A percentile compares a stretch with the other conserved stretches of the same genome.
These are phyloP conservation scores for Thalia dealbata DNA, from an alignment of 176 grass and related monocot species.

Conservation along the genomic window DNA sequence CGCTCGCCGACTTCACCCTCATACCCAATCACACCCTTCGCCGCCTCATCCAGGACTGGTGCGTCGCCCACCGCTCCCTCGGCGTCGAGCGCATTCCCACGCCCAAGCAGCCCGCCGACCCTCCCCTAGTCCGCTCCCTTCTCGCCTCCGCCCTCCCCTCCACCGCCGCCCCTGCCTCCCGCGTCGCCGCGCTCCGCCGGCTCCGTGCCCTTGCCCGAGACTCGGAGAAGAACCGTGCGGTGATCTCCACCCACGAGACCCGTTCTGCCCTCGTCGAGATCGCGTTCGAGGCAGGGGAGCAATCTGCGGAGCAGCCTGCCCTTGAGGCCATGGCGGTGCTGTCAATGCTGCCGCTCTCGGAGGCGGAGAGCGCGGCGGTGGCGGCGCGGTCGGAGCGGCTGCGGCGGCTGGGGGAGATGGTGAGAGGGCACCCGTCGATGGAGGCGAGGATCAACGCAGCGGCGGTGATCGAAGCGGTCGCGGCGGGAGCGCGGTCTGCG, in stretches of 20 bases:
- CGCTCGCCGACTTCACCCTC: slow-evolving; percentile 74
- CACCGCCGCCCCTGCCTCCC: background rate
- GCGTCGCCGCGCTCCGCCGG: slow-evolving; percentile 32
- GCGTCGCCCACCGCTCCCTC: slow-evolving; percentile 83
- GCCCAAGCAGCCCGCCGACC: slow-evolving; percentile 90
- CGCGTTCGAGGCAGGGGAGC: slow-evolving; percentile 29
- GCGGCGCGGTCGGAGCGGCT: slow-evolving; percentile 40
- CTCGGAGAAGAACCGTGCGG: slow-evolving; percentile 81
- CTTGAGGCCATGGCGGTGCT: slow-evolving; percentile 71
- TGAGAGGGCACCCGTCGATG: slow-evolving; percentile 20
- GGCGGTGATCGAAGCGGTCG: slow-evolving; percentile 58
- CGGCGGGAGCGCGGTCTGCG: slow-evolving; percentile 41
- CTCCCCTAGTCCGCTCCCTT: slow-evolving; percentile 59
- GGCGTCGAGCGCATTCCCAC: slow-evolving; percentile 97
- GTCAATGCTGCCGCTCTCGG: slow-evolving; percentile 48
- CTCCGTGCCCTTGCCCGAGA: slow-evolving; percentile 62
- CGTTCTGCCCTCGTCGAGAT: slow-evolving; percentile 47
- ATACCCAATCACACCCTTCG: slow-evolving; percentile 99
- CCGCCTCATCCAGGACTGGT: slow-evolving; percentile 98
- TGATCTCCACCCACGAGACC: slow-evolving; percentile 81
- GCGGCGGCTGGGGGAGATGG: slow-evolving; percentile 29
- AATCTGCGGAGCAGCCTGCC: slow-evolving; percentile 24
- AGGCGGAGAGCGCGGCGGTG: slow-evolving; percentile 56
- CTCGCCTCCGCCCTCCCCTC: slow-evolving; percentile 29
- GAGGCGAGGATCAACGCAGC: slow-evolving; percentile 54